A percentile compares a stretch with the other conserved stretches of the same genome.
Conservation (phyloP, 805 yeast genomes). For the Sugiyamaella chiloensis region DNA sequence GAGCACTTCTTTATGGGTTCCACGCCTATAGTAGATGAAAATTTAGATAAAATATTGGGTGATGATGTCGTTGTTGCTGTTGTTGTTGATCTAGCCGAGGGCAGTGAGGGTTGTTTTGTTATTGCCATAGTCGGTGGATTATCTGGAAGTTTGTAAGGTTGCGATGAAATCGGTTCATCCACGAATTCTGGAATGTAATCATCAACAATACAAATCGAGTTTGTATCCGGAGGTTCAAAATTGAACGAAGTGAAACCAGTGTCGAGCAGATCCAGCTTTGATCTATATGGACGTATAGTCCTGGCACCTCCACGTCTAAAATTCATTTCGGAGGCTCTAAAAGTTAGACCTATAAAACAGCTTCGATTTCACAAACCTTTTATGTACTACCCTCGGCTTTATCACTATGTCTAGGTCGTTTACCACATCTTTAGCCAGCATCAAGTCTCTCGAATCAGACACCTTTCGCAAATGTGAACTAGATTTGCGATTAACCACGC, state of each 20-base stretch:
- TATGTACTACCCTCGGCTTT: neutral
- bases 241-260: slow-evolving; percentile 36
- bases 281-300: slow-evolving; percentile 20
- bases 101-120: no score
- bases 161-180: neutral
- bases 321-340: slow-evolving; percentile 4
- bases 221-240: slow-evolving; percentile 16
- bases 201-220: slow-evolving; percentile 27
- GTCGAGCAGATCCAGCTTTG: slow-evolving; percentile 41
- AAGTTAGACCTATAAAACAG: neutral
- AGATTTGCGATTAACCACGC: slow-evolving; percentile 13
- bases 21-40: no score
- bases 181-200: slow-evolving; percentile 28
- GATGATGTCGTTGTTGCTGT: no score
- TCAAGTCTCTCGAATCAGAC: slow-evolving; percentile 9
- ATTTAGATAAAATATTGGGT: no score
- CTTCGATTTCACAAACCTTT: neutral
- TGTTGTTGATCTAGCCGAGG: slow-evolving; percentile 1
- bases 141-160: neutral
- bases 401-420: neutral
- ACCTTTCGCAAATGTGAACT: slow-evolving; percentile 8
- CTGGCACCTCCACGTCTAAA: neutral
- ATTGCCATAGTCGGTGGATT: no score
- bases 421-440: neutral
- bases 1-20: neutral